phyloP scores from a whole-genome alignment of 2,329 filamentous ascomycete genomes.

The Diaporthe longicolla region DNA sequence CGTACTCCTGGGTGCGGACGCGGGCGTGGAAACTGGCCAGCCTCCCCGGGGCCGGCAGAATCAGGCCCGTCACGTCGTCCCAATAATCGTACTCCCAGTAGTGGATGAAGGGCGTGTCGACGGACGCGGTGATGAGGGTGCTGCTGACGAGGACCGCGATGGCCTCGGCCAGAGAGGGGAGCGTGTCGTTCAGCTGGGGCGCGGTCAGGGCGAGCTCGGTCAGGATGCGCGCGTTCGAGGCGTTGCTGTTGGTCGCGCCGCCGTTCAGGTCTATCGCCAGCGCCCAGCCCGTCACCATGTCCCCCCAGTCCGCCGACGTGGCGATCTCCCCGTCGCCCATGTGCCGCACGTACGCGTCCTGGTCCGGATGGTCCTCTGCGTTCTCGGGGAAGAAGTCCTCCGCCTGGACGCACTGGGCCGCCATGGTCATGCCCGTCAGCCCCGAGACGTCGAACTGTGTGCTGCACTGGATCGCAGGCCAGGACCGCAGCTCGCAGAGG shows the following conservation, averaged over 20 bases:
- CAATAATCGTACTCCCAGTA: conserved; percentile 63
- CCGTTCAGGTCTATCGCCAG: conserved; percentile 68
- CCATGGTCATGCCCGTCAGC: conserved; percentile 70
- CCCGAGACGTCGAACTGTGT: conserved; percentile 72
- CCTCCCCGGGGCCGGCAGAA: too few species aligned
- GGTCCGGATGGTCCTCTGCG: conserved; percentile 53
- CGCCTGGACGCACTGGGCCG: conserved; percentile 66
- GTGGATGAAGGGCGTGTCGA: conserved; percentile 72
- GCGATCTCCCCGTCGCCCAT: conserved; percentile 51
- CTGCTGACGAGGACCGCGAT: conserved; percentile 78
- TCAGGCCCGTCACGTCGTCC: conserved; percentile 16
- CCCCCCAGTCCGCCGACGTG: conserved; percentile 65
- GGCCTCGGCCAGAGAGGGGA: conserved; percentile 81
- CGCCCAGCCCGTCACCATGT: conserved; percentile 68
- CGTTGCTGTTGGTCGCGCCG: conserved; percentile 68
- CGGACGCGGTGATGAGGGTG: conserved; percentile 73
- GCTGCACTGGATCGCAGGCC: conserved; percentile 75
- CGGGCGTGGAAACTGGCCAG: conserved; percentile 77
- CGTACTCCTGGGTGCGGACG: conserved; percentile 77
- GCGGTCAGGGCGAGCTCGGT: conserved; percentile 65
- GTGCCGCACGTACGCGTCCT: conserved; percentile 67
- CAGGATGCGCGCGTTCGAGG: conserved; percentile 71
- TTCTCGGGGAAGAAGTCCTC: conserved; percentile 33
- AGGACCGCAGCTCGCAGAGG: conserved; percentile 77
- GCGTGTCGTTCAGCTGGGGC: conserved; percentile 59